Evolutionary conservation across 2,329 filamentous ascomycete species (phyloP).

Genomic region (Aspergillus sergii): DNA sequence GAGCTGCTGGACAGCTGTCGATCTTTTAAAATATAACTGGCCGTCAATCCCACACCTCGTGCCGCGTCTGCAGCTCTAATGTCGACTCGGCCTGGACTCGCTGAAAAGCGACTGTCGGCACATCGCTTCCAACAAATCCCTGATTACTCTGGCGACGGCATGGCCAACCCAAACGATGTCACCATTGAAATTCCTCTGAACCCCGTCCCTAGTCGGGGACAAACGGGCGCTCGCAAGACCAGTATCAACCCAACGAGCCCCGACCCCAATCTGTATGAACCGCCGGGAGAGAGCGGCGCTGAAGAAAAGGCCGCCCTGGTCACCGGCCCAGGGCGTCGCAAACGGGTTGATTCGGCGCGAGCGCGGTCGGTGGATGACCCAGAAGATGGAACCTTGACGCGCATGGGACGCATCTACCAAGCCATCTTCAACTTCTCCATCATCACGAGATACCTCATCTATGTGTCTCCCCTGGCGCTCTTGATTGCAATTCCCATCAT

Average conservation of each 20-base stretch:
- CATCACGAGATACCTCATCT: conserved; percentile 65
- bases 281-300: conserved; percentile 28
- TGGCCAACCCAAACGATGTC: conserved; percentile 54
- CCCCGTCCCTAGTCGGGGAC: conserved; percentile 53
- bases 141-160: conserved; percentile 38
- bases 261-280: conserved; percentile 35
- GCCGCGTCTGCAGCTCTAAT: conserved; percentile 21
- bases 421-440: conserved; percentile 65
- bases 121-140: conserved; percentile 49
- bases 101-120: conserved; percentile 46
- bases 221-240: conserved; percentile 48
- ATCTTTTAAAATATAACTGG: not conserved
- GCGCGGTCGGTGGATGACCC: conserved; percentile 41
- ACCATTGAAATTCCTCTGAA: conserved; percentile 66
- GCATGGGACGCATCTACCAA: conserved; percentile 62
- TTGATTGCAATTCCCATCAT: conserved; percentile 66
- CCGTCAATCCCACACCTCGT: not conserved
- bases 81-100: conserved; percentile 38
- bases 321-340: conserved; percentile 33
- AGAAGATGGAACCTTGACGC: conserved; percentile 59
- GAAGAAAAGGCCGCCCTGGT: conserved; percentile 36
- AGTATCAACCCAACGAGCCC: conserved; percentile 30
- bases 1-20: conserved; percentile 5
- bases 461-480: conserved; percentile 60
- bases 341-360: conserved; percentile 30